Percentiles rank a stretch among this genome's conserved stretches.
These are phyloP conservation scores for Mallotus repandus DNA, from an alignment of 441 rosid species.

Conservation along the genomic window DNA sequence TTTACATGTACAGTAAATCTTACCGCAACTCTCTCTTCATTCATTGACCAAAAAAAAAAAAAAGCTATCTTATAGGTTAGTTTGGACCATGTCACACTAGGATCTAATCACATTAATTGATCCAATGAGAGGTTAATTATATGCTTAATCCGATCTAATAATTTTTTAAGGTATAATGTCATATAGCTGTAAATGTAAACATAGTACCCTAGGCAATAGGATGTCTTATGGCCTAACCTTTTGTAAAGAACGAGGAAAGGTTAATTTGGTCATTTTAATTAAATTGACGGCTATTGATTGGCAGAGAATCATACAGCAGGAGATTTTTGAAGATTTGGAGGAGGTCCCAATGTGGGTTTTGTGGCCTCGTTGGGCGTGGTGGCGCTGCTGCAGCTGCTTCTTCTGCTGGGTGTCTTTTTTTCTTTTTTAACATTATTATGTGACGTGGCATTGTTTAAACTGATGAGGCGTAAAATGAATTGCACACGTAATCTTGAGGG, in stretches of 20 bases:
- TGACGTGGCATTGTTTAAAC: not conserved
- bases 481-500: not conserved
- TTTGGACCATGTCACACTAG: too few species aligned
- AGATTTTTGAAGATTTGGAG: conserved; percentile 22
- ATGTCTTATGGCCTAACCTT: not conserved
- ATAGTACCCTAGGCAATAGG: not conserved
- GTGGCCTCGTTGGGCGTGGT: too few species aligned
- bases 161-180: not conserved
- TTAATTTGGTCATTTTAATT: conserved; percentile 9
- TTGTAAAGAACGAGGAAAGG: conserved; percentile 26
- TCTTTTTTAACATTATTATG: too few species aligned
- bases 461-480: not conserved
- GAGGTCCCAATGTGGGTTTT: conserved; percentile 16
- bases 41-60: too few species aligned
- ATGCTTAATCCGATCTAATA: not conserved
- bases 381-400: not conserved
- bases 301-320: conserved; percentile 27
- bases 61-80: too few species aligned
- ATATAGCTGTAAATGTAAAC: not conserved
- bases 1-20: too few species aligned
- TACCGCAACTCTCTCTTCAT: too few species aligned
- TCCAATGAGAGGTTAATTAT: too few species aligned
- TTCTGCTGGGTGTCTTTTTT: conserved; percentile 4
- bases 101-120: too few species aligned
- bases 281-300: conserved; percentile 24